Base-by-base conservation (phyloP, 2,329 filamentous ascomycete genomes). In the Aspergillus hiratsukae region DNA sequence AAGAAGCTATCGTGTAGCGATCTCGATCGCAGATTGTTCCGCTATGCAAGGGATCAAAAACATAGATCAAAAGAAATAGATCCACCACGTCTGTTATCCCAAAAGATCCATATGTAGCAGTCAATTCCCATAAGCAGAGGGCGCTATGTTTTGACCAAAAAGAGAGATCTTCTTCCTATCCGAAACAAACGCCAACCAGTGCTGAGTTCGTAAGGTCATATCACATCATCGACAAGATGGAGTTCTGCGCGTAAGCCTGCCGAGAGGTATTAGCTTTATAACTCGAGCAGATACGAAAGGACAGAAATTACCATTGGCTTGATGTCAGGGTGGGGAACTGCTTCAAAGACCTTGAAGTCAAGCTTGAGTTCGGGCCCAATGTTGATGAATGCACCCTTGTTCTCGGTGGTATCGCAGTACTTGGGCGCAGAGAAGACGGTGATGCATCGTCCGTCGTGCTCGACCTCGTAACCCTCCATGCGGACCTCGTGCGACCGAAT, bases 401-500 rank as follows among this genome's bases (percentile, higher is more conserved):
- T 99, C 78, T 96, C 93, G 0, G 94, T 97, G 66, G 91, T 91
- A 72, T 99, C 94, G 76, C 94, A 99, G 75, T 99, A 99, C 75
- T 87, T 96, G 41, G 94, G 94, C 27, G 94, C 94, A 43, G 93
- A 97, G 81, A 99, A 99, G 65, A 99, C 94, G 49, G 94, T 99
- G 66, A 99, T 97, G 73, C 94, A 99, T 66, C 86, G 87, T 62
- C 93, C 94, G 66, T 94, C 89, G 73, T 99, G 94, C 80, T 99
- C 93, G 64, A 96, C 89, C 73, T 99, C 93, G 70, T 97, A 99
- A n/a, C 94, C 94, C 58, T 94, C 92, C 94, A 99, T 99, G 66
- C 94, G 87, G 28, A 99, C 94, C 75, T 99, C 94, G 77, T 99
- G 94, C 69, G 91, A 96, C 66, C 94, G 88, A 67, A 99, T 99